phyloP scores from a whole-genome alignment of 163 green algal genomes.

The Trebouxia gelatinosa region DNA sequence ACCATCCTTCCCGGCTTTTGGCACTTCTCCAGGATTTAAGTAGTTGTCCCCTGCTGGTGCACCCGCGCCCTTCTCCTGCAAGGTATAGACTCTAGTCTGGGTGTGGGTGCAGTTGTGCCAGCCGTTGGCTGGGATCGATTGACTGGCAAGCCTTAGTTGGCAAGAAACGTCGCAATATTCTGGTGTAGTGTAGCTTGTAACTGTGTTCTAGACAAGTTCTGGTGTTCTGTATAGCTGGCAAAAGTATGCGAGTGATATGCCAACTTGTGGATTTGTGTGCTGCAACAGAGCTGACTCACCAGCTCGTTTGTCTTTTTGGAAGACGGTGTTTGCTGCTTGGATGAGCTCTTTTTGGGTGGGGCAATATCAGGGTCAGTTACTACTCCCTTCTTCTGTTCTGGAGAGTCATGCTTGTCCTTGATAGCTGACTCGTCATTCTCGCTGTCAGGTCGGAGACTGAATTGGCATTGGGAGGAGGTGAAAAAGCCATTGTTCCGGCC shows the following conservation, averaged over 20 bases:
- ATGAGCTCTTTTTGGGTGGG: not conserved
- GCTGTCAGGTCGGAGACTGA: not conserved
- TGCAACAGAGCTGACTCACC: not conserved
- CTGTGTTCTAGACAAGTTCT: not conserved
- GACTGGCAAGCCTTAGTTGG: not conserved
- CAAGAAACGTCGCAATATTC: not conserved
- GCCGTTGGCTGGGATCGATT: not conserved
- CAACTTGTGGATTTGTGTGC: no score
- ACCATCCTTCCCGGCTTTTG: not conserved
- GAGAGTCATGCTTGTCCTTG: not conserved
- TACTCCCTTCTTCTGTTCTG: conserved; percentile 4
- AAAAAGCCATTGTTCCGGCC: not conserved
- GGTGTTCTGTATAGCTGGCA: not conserved
- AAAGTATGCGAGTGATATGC: not conserved
- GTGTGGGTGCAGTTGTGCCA: not conserved
- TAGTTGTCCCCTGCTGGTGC: conserved; percentile 2
- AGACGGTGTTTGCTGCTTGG: conserved; percentile 6
- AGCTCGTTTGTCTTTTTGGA: conserved; percentile 25
- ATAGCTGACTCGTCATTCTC: not conserved
- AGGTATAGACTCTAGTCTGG: not conserved
- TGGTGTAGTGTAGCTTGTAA: not conserved
- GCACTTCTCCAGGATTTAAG: conserved; percentile 1
- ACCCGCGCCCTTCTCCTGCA: conserved; percentile 5
- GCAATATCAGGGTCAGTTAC: conserved; percentile 4
- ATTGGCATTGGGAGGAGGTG: not conserved